Conservation (phyloP, 306 rosid species). For the Abrus precatorius region DNA sequence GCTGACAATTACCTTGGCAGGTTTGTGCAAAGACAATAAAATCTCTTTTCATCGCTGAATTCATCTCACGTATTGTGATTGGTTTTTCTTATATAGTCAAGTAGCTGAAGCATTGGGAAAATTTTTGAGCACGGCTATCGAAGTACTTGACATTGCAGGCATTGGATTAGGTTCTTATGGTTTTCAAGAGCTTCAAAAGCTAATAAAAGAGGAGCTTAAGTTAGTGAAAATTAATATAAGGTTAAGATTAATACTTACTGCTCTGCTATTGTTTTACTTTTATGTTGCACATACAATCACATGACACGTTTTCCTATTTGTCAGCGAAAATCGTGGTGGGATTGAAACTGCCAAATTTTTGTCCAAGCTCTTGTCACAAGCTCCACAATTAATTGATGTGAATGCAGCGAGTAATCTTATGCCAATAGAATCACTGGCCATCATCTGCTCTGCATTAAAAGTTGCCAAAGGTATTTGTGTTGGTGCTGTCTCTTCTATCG, state of each 20-base stretch:
- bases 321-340: constrained; percentile 88
- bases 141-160: constrained; percentile 68
- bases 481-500: constrained; percentile 23
- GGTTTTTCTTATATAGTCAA: constrained; percentile 61
- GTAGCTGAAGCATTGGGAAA: constrained; percentile 77
- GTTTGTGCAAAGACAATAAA: constrained; percentile 61
- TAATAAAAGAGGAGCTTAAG: constrained; percentile 60
- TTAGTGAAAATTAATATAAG: constrained; percentile 78
- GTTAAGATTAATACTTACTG: constrained; percentile 53
- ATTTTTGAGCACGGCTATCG: constrained; percentile 63
- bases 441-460: constrained; percentile 70
- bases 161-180: constrained; percentile 77
- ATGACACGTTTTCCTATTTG: constrained; percentile 39
- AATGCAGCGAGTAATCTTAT: constrained; percentile 80
- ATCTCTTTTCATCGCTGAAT: constrained; percentile 32
- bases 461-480: constrained; percentile 66
- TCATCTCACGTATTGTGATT: constrained; percentile 49
- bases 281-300: constrained; percentile 37
- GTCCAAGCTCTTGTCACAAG: constrained; percentile 62
- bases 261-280: constrained; percentile 42
- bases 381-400: constrained; percentile 72
- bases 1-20: constrained; percentile 91
- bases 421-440: constrained; percentile 69
- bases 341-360: constrained; percentile 76
- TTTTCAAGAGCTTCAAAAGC: constrained; percentile 68